Conservation (phyloP, 164 flowering plant species). For the Stephania japonica region DNA sequence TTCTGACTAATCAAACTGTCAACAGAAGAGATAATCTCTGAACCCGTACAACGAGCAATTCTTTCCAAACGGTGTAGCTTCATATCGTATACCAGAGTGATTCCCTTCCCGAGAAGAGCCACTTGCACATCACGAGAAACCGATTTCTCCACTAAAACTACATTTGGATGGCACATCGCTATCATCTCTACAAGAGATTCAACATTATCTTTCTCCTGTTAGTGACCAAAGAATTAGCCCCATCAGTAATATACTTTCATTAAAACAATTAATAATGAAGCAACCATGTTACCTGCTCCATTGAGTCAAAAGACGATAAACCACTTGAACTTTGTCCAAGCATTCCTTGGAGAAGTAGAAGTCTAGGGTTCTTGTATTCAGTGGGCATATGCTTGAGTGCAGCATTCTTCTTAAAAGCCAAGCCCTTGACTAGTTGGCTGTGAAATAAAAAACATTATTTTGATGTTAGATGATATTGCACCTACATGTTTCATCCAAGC, state of each 20-base stretch:
- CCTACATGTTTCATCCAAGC: background rate
- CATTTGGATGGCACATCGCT: slow-evolving; percentile 67
- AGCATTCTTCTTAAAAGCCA: slow-evolving; percentile 90
- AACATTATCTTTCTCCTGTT: slow-evolving; percentile 52
- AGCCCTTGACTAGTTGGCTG: slow-evolving; percentile 78
- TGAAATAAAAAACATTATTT: slow-evolving; percentile 15
- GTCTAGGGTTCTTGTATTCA: slow-evolving; percentile 54
- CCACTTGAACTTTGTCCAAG: slow-evolving; percentile 64
- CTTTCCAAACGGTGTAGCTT: slow-evolving; percentile 84
- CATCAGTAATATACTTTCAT: background rate
- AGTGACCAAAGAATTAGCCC: slow-evolving; percentile 16
- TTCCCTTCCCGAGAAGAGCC: slow-evolving; percentile 58
- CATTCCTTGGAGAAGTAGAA: slow-evolving; percentile 65
- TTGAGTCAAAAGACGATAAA: slow-evolving; percentile 62
- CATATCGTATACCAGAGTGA: slow-evolving; percentile 89
- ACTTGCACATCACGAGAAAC: slow-evolving; percentile 84
- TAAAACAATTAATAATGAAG: background rate
- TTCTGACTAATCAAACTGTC: slow-evolving; percentile 41
- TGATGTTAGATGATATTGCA: background rate
- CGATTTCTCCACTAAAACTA: slow-evolving; percentile 81
- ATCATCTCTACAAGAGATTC: slow-evolving; percentile 53
- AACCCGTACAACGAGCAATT: slow-evolving; percentile 82
- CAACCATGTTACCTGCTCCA: slow-evolving; percentile 53
- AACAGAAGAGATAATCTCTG: slow-evolving; percentile 50
- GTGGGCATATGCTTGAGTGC: slow-evolving; percentile 93